Evolutionary conservation across 805 yeast species (phyloP), one percentile per base, ranked within the genome.

Genomic region (Saccharomycopsis fibuligera): DNA sequence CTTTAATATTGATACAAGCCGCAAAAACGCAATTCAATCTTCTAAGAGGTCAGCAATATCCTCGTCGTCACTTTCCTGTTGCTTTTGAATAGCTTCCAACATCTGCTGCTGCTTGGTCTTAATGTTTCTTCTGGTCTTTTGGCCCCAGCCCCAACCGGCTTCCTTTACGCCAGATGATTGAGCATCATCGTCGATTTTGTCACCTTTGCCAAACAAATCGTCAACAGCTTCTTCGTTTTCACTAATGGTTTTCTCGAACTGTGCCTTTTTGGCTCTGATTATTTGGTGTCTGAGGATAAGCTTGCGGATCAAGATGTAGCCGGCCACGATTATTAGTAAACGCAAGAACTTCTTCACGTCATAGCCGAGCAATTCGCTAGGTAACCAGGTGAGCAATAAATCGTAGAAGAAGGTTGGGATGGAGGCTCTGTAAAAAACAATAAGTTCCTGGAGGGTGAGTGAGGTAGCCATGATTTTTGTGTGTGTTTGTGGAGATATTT

Each of bases 111-210:
- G 51, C 35, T 49, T 49, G 16, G 31, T 31, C 35, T 49, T 38
- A 22, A 49, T 17, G 17, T 48, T 44, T 36, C 40, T 27, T 43
- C 48, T 44, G 40, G 48, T 41, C 35, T 48, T 41, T 48, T 48
- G 49, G 22, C 51, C 48, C 53, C 56, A 48, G 24, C 52, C 48
- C 54, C 56, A 48, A 14, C 46, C 31, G 25, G 55, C 50, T 41
- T 52, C 55, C 21, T 45, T 38, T 5, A 51, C 35, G 6, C 33
- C 51, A 23, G 44, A 29, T 10, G 44, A 31, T 14, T 24, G 23
- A n/a, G 22, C 46, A 6, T 38, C 38, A 5, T 39, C 45, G 22
- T 44, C 54, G 21, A 17, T 37, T 6, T 23, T 35, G 17, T 27
- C 43, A 17, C 35, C 45, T n/a, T 44, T 42, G 10, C 33, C 46